Evolutionary conservation across 2,329 filamentous ascomycete genomes (phyloP).

Genomic region (Colletotrichum musae): DNA sequence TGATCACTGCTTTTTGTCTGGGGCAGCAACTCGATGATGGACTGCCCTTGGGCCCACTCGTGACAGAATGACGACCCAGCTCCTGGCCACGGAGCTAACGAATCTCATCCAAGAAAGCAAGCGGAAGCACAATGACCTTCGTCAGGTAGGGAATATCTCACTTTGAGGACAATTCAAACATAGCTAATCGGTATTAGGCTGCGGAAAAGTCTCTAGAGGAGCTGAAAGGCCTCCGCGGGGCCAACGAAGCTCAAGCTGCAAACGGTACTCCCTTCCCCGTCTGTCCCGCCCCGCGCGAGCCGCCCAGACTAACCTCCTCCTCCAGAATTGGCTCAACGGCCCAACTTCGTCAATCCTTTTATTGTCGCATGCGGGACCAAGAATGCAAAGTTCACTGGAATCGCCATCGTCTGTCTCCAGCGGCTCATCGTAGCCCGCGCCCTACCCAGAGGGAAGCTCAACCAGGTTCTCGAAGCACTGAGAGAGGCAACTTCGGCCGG

Average conservation of each 20-base stretch:
- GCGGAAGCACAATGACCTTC: constrained; percentile 90
- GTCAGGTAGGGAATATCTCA: constrained; percentile 69
- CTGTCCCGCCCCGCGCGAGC: constrained; percentile 42
- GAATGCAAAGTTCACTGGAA: constrained; percentile 90
- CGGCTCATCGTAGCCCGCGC: constrained; percentile 87
- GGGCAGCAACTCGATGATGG: constrained; percentile 28
- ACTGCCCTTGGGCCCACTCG: constrained; percentile 24
- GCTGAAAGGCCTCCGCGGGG: constrained; percentile 80
- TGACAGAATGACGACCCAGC: constrained; percentile 87
- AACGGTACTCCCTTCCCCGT: constrained; percentile 66
- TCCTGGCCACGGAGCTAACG: constrained; percentile 88
- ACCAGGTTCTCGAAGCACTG: constrained; percentile 89
- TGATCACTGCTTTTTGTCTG: neutral
- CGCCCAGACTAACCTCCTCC: constrained; percentile 24
- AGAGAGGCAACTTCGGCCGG: constrained; percentile 85
- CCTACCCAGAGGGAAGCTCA: constrained; percentile 83
- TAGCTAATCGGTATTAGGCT: constrained; percentile 66
- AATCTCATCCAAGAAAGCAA: constrained; percentile 97
- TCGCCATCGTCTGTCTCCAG: constrained; percentile 90
- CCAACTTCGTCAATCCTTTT: constrained; percentile 92
- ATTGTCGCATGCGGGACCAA: constrained; percentile 92
- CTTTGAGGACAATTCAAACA: no score
- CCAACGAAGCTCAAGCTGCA: constrained; percentile 82
- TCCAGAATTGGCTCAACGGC: constrained; percentile 84
- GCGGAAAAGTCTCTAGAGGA: constrained; percentile 95